Evolutionary conservation across 768 basidiomycete genomes (phyloP).

Genomic region (Leccinum arenicola): DNA sequence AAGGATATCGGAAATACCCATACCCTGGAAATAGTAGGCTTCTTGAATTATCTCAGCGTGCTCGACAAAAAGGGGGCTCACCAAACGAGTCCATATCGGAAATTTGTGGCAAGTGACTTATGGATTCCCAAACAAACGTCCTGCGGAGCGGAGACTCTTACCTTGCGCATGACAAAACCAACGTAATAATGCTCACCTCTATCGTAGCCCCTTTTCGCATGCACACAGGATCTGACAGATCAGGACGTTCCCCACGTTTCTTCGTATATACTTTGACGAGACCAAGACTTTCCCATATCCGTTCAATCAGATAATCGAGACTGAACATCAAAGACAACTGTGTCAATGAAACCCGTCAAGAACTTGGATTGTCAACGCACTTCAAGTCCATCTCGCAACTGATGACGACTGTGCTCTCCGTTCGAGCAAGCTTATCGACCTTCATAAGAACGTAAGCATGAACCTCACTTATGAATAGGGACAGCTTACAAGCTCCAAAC

Average conservation of each 20-base stretch:
- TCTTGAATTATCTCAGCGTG: neutral
- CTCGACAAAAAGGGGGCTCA: slow-evolving; percentile 34
- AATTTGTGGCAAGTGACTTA: slow-evolving; percentile 83
- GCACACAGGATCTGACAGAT: slow-evolving; percentile 87
- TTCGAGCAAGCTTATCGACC: slow-evolving; percentile 78
- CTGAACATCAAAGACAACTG: slow-evolving; percentile 33
- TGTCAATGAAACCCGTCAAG: neutral
- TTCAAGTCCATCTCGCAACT: slow-evolving; percentile 95
- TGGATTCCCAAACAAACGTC: slow-evolving; percentile 93
- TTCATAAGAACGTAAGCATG: slow-evolving; percentile 10
- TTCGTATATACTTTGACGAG: slow-evolving; percentile 96
- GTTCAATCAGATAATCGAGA: slow-evolving; percentile 69
- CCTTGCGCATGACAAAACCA: neutral
- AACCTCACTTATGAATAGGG: neutral
- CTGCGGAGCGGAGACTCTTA: slow-evolving; percentile 32
- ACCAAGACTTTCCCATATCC: slow-evolving; percentile 76
- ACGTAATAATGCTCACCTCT: slow-evolving; percentile 49
- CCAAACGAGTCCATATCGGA: slow-evolving; percentile 95
- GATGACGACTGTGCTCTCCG: slow-evolving; percentile 88
- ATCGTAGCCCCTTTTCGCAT: slow-evolving; percentile 90
- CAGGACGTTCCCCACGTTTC: slow-evolving; percentile 92
- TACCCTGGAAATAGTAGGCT: slow-evolving; percentile 25
- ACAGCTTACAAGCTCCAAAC: slow-evolving; percentile 55
- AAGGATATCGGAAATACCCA: neutral
- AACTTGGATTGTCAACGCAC: slow-evolving; percentile 37